Evolutionary conservation across 352 stramenopile genomes (phyloP), one percentile per base, ranked within the genome.

Genomic region (Blastocystis sp.): DNA sequence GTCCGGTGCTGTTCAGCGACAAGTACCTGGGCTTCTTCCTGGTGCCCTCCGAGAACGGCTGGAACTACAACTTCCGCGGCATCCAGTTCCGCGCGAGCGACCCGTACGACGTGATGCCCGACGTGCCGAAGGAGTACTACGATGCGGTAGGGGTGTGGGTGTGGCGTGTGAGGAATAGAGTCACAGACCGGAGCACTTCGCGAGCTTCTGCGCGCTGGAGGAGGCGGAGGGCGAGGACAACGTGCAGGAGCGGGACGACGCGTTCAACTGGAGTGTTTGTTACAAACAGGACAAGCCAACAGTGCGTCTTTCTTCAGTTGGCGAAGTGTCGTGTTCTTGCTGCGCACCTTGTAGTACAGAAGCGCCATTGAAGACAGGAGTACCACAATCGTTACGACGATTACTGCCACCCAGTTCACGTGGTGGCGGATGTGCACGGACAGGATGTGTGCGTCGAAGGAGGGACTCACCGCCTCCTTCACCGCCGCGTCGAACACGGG

Each of bases 31-130:
- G 97, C 17, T 98, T 98, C 91, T 99, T 98, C 91, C 97, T 99
- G 94, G 95, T 99, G 67, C 97, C 97, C 7, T 94, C 98, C 67
- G 95, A 98, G 86, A 94, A 97, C 28, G 91, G 98, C 74, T 99
- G 97, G 97, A 99, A 99, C 91, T 99, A 99, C 92, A 99, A 99
- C 90, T 99, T 99, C 89, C 97, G 98, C 93, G 97, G 96, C 77
- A 95, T 98, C 62, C 98, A 98, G 90, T 96, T 98, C 92, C 97
- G 94, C 74, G 93, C 92, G 28, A 93, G 92, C 56, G 99, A 99
- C 96, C 95, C 98, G 89, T 99, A 99, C 90, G 92, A 93, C 88
- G 91, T 99, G 53, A 98, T 96, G 89, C 93, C 99, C 53, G 96
- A 96, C 89, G 96, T 97, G 89, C 97, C 97, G n/a, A 97, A 98